These are phyloP conservation scores for Magnolia sinica DNA, from an alignment of 164 flowering plant genomes.

Conservation along the genomic window DNA sequence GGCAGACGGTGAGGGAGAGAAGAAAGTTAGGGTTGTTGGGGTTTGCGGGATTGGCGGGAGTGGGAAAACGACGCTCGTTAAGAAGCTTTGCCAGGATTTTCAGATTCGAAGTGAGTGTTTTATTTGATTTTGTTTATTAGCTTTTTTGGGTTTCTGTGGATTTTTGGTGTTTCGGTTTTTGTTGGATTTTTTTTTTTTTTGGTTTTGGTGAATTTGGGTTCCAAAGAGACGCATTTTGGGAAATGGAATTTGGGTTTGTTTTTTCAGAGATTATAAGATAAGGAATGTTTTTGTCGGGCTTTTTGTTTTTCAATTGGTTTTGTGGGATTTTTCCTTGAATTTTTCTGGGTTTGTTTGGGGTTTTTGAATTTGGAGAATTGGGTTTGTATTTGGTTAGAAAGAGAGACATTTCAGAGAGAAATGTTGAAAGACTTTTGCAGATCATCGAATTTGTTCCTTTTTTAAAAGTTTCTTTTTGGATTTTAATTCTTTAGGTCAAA, in stretches of 20 bases:
- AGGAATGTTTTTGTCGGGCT: background rate
- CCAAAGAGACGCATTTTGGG: background rate
- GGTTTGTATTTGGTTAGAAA: no score
- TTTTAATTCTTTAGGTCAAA: no score
- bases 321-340: background rate
- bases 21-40: slow-evolving; percentile 43
- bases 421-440: no score
- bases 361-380: no score
- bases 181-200: background rate
- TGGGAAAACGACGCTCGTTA: slow-evolving; percentile 77
- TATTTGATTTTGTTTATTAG: background rate
- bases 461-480: no score
- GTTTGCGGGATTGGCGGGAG: slow-evolving; percentile 75
- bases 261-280: background rate
- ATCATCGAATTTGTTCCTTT: no score
- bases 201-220: background rate
- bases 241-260: background rate
- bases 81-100: slow-evolving; percentile 50
- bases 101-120: slow-evolving; percentile 45
- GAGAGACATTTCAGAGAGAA: no score
- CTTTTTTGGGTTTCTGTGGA: background rate
- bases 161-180: background rate
- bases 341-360: no score
- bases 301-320: background rate
- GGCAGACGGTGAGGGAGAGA: slow-evolving; percentile 35